phyloP scores from a whole-genome alignment of 805 yeast genomes.

The Candida lessepsii region DNA sequence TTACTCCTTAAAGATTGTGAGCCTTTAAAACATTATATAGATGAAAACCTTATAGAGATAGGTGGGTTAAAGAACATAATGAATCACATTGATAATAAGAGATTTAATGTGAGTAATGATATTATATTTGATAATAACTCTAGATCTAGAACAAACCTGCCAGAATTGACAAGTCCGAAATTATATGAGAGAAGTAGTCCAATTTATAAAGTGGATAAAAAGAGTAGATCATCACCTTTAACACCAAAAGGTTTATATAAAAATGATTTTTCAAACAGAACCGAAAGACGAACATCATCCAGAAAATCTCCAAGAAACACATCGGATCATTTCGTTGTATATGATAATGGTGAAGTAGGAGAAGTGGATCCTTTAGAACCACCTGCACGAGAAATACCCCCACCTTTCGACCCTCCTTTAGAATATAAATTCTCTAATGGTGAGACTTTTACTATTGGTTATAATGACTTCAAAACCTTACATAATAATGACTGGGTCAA shows the following conservation, averaged over 20 bases:
- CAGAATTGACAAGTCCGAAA: background rate
- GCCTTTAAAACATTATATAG: background rate
- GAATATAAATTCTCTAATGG: slow-evolving; percentile 53
- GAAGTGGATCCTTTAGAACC: background rate
- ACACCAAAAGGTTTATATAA: background rate
- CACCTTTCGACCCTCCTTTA: slow-evolving; percentile 46
- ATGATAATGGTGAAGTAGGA: background rate
- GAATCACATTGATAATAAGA: slow-evolving; percentile 2
- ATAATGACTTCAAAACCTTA: slow-evolving; percentile 75
- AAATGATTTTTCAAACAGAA: background rate
- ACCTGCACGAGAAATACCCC: slow-evolving; percentile 22
- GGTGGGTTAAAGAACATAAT: background rate
- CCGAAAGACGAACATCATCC: background rate
- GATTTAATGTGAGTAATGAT: background rate
- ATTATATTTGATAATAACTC: background rate
- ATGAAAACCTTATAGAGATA: background rate
- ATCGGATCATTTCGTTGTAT: no score
- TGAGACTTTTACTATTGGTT: slow-evolving; percentile 54
- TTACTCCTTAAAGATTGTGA: background rate
- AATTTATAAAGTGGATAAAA: no score
- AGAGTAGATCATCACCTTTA: background rate
- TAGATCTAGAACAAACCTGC: slow-evolving; percentile 1
- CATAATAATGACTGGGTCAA: slow-evolving; percentile 85
- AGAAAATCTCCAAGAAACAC: background rate
- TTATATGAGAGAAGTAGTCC: background rate